Evolutionary conservation across 192 early-diverging fungal genomes (phyloP), one percentile per base, ranked within the genome.

Genomic region (Gamsiella multidivaricata): DNA sequence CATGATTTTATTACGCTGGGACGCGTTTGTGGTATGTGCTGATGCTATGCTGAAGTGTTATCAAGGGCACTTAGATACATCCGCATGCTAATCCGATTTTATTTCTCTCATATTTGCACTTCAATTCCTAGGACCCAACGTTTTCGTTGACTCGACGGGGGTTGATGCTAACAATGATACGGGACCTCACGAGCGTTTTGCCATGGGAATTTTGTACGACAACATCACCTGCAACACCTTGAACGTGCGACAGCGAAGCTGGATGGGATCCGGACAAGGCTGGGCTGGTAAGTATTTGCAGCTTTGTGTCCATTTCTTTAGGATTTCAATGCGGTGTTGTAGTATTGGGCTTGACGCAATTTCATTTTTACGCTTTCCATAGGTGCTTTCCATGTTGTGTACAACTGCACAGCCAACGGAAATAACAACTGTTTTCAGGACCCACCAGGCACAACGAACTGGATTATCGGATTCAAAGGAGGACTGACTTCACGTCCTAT

Each of bases 211-310:
- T 6, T n/a, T 75, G 33, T 75, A 75, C 36, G 72, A 75, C 57
- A 75, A 75, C 34, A 75, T 75, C 15, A 67, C 63, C 14, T 66
- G 64, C 23, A 66, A 61, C 14, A 75, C 64, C 2, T 26, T 75
- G 28, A 75, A 75, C 41, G 41, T 75, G 7, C 63, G 72, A 0
- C 64, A 75, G 33, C 63, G 72, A 5, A 28, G 53, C 33, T 75
- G 72, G 72, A 75, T 75, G 72, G 72, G 72, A 0, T 75, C 72
- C n/a, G 72, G 72, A n/a, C 72, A 75, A 67, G 72, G 72, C 2
- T 75, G 72, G 72, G 63, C 64, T 29, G 70, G 67, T 70, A 54
- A 70, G 39, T 15, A 11, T 5, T 20, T n/a, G n/a, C n/a, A n/a
- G 47, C 26, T 7, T 9, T 5, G 37, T 39, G 7, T 39, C 37